Percentiles rank a stretch among this genome's conserved stretches.
Conservation (phyloP, 2,329 filamentous ascomycete genomes). For the Ceratocystis eucalypticola region DNA sequence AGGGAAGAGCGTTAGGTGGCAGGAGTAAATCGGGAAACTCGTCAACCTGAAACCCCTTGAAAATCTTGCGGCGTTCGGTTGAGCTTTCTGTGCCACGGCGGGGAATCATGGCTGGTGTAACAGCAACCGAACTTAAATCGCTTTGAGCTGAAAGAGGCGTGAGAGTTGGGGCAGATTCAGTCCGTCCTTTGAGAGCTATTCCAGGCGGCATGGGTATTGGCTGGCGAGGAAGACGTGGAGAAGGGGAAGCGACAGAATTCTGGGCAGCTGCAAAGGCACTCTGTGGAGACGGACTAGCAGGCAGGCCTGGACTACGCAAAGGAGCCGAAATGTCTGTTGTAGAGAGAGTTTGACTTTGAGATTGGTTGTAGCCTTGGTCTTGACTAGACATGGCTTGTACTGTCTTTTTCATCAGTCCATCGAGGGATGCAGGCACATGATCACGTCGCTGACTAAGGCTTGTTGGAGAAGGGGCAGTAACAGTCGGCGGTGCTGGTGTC, state of each 20-base stretch:
- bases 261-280: background rate
- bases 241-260: constrained; percentile 24
- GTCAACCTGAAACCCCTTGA: constrained; percentile 65
- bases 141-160: constrained; percentile 27
- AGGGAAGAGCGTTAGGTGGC: constrained; percentile 75
- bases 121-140: constrained; percentile 12
- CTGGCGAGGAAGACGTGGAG: constrained; percentile 59
- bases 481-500: constrained; percentile 16
- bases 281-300: constrained; percentile 44
- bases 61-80: constrained; percentile 43
- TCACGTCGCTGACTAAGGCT: constrained; percentile 30
- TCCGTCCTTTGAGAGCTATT: background rate
- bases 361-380: too few relatives aligned
- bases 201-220: constrained; percentile 55
- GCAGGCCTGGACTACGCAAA: constrained; percentile 46
- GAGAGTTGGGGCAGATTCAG: background rate
- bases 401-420: constrained; percentile 36
- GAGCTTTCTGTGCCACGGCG: constrained; percentile 27
- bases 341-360: background rate
- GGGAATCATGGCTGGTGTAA: background rate
- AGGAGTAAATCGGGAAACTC: constrained; percentile 78
- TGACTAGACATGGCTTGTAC: constrained; percentile 22
- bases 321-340: constrained; percentile 27
- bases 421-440: constrained; percentile 37
- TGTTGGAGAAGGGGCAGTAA: constrained; percentile 25